Evolutionary conservation across 2,329 filamentous ascomycete species (phyloP), one percentile per base, ranked within the genome.

Genomic region (Colletotrichum destructivum): DNA sequence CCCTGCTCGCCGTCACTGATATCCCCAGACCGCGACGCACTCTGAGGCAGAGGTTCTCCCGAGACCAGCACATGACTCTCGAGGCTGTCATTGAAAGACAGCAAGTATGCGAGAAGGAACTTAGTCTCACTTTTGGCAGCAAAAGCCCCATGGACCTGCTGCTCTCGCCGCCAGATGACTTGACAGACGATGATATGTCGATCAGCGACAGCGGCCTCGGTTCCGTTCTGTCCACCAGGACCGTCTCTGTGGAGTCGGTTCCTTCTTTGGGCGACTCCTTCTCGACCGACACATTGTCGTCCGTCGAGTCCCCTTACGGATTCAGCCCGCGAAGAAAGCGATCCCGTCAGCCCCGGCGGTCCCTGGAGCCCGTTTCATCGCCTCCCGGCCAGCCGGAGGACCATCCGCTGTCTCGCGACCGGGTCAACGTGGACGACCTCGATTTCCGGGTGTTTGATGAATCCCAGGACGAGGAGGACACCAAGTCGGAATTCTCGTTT

Each of bases 221-320:
- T 31, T 89, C 87, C 11, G 80, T 84, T 21, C 78, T 89, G 59
- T 90, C 88, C 4, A 87, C 84, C 1, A 85, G 88, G 63, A 89
- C 89, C 2, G 82, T 87, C 9, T 92, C 90, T 13, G 82, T 88
- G 62, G 90, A 91, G 72, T 92, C 90, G 2, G 84, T 91, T 72
- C 89, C 89, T 2, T 92, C 90, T 1, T 79, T 92, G 9, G 84
- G 85, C 54, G 87, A 87, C 56, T 91, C 89, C 0, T 84, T 87
- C 61, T 83, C 82, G 8, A 88, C 87, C 8, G 87, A 88, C 60
- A 78, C 82, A 1, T 75, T 86, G 4, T 86, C 86, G 1, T 88
- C 88, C 6, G 73, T 87, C 40, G 86, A 85, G 54, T 85, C 85
- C n/a, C 86, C 88, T 3, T 77, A 79, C 57, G 86, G 84, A 26